Conservation (phyloP, 495 filamentous ascomycete species). For the Aspergillus indologenus region DNA sequence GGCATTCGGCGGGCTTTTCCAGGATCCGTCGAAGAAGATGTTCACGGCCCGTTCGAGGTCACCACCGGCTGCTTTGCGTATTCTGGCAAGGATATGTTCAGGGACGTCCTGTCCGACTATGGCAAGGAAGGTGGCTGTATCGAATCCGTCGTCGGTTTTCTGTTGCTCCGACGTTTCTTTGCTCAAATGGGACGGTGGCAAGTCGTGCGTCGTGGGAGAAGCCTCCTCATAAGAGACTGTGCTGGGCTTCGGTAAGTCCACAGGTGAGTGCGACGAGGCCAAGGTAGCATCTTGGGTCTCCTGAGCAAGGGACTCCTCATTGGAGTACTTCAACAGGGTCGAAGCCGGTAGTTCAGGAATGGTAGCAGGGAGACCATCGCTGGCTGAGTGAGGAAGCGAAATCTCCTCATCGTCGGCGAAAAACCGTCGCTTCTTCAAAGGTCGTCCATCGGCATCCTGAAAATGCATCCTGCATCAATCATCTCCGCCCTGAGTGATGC, state of each 20-base stretch:
- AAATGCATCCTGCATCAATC: constrained; percentile 47
- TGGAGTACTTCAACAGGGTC: background rate
- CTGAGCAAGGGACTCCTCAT: background rate
- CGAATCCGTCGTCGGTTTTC: constrained; percentile 48
- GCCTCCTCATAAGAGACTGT: background rate
- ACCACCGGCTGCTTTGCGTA: constrained; percentile 57
- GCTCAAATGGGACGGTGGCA: background rate
- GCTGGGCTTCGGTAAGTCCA: background rate
- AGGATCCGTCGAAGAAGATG: constrained; percentile 93
- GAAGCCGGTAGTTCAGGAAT: background rate
- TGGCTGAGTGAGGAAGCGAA: background rate
- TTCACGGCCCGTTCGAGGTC: constrained; percentile 68
- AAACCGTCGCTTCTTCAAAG: constrained; percentile 78
- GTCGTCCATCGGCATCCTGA: constrained; percentile 56
- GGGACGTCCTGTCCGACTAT: constrained; percentile 69
- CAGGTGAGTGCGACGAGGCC: background rate
- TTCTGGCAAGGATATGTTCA: constrained; percentile 44
- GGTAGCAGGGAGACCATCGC: constrained; percentile 1
- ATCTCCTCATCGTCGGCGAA: constrained; percentile 56
- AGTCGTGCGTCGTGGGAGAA: background rate
- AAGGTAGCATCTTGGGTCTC: background rate
- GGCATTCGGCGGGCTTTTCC: constrained; percentile 52
- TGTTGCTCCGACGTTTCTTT: background rate
- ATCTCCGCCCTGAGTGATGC: background rate
- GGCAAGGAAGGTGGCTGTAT: constrained; percentile 62